Percentiles rank a stretch among this genome's conserved stretches.
Evolutionary conservation across 129 eudicot species (phyloP).

Genomic region (Tagetes erecta): DNA sequence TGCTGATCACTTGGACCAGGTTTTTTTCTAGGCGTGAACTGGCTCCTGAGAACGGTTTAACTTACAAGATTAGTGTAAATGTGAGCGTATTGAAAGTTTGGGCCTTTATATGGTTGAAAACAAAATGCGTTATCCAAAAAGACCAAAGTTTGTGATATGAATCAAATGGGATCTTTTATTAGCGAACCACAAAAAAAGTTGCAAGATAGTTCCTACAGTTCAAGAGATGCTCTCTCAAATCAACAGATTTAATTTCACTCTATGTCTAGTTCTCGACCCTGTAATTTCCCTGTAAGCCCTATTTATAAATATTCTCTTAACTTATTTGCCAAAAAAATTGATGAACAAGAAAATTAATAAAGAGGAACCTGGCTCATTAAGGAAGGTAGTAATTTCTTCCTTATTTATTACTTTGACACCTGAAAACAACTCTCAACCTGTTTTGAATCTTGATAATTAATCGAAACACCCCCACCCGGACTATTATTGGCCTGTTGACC

Average conservation of each 20-base stretch:
- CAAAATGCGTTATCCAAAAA: conserved; percentile 5
- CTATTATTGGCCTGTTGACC: background rate
- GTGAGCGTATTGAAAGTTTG: background rate
- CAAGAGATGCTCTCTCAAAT: background rate
- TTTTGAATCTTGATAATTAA: background rate
- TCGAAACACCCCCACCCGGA: background rate
- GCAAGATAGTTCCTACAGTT: background rate
- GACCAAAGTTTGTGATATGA: background rate
- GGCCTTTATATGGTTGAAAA: conserved; percentile 8
- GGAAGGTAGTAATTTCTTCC: background rate
- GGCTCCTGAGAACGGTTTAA: background rate
- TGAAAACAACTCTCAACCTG: background rate
- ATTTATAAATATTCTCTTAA: background rate
- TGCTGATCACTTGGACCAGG: background rate
- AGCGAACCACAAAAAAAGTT: background rate
- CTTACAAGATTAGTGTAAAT: background rate
- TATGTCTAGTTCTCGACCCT: background rate
- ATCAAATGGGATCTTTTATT: background rate
- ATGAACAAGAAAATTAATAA: conserved; percentile 2
- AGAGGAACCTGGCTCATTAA: background rate
- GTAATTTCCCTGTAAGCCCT: background rate
- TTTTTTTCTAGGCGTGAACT: background rate
- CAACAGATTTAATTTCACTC: background rate
- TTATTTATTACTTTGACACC: background rate
- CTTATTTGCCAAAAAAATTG: background rate